These are phyloP conservation scores for Pythium insidiosum DNA, from an alignment of 352 stramenopile species.

Conservation along the genomic window DNA sequence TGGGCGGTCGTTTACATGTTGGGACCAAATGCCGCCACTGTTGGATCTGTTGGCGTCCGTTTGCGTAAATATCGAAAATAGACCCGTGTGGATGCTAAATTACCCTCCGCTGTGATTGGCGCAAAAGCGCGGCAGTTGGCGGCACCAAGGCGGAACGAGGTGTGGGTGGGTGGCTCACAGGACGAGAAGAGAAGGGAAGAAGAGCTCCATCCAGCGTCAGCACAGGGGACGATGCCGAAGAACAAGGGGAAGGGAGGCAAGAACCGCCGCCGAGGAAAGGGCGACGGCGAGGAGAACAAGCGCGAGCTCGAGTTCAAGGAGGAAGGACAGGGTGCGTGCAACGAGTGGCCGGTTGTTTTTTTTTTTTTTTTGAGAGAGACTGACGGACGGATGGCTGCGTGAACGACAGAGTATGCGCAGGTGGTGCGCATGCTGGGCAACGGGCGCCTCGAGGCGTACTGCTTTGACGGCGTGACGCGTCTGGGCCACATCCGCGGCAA, in stretches of 20 bases:
- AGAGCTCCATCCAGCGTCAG: too few relatives aligned
- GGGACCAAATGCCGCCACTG: background rate
- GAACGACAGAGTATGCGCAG: conserved; percentile 93
- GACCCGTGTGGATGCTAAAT: background rate
- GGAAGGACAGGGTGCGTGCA: conserved; percentile 90
- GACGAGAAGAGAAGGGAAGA: too few relatives aligned
- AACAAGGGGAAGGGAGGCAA: conserved; percentile 97
- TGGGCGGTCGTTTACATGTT: too few relatives aligned
- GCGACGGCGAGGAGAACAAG: conserved; percentile 98
- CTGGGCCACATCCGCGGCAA: conserved; percentile 98
- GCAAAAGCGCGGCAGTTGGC: conserved; percentile 7
- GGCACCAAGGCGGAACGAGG: too few relatives aligned
- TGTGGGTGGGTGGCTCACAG: too few relatives aligned
- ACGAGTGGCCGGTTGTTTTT: too few relatives aligned
- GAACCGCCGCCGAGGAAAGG: conserved; percentile 97
- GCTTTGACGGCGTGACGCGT: conserved; percentile 97
- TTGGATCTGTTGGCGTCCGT: background rate
- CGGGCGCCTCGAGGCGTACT: conserved; percentile 97
- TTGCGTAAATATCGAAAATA: conserved; percentile 4
- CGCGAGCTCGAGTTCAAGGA: conserved; percentile 99
- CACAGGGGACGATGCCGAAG: conserved; percentile 52
- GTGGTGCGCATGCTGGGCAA: conserved; percentile 99
- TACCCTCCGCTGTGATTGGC: conserved; percentile 9
- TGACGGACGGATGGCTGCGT: background rate
- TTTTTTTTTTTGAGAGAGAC: conserved; percentile 1